A percentile compares a stretch with the other conserved stretches of the same genome.
These are phyloP conservation scores for Iris macrosiphon DNA, from an alignment of 106 monocot species.

Conservation along the genomic window DNA sequence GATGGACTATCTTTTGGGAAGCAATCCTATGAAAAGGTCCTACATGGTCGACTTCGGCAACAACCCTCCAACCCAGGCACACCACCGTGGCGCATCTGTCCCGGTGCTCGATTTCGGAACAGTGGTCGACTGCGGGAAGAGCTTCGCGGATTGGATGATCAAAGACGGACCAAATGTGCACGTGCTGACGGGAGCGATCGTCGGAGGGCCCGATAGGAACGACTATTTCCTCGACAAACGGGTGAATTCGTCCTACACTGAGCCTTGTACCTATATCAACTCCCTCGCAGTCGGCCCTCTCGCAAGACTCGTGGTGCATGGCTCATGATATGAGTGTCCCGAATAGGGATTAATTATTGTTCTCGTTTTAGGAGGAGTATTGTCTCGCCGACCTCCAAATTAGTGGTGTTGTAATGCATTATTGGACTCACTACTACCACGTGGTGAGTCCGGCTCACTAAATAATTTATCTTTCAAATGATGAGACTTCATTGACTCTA, in stretches of 20 bases:
- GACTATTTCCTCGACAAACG: constrained; percentile 75
- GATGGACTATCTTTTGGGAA: constrained; percentile 90
- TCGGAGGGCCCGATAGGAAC: constrained; percentile 71
- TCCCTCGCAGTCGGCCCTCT: constrained; percentile 81
- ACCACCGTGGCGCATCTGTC: constrained; percentile 84
- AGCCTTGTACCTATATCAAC: constrained; percentile 88
- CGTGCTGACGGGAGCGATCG: constrained; percentile 88
- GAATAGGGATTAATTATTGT: too few species aligned
- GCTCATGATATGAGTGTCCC: too few species aligned
- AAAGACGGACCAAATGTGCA: constrained; percentile 52
- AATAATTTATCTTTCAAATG: too few species aligned
- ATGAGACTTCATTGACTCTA: too few species aligned
- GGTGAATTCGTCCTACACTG: constrained; percentile 37
- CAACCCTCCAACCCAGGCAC: constrained; percentile 59
- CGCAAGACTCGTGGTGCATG: constrained; percentile 63
- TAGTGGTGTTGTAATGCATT: too few species aligned
- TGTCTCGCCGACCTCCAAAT: too few species aligned
- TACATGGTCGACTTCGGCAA: constrained; percentile 84
- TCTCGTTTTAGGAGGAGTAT: too few species aligned
- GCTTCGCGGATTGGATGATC: constrained; percentile 63
- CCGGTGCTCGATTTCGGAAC: constrained; percentile 18
- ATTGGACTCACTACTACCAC: too few species aligned
- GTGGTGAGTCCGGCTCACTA: too few species aligned
- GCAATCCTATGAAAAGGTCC: constrained; percentile 61
- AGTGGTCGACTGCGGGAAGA: constrained; percentile 52